Conservation (phyloP, 2,329 filamentous ascomycete genomes). For the Penicillium psychrosexuale region DNA sequence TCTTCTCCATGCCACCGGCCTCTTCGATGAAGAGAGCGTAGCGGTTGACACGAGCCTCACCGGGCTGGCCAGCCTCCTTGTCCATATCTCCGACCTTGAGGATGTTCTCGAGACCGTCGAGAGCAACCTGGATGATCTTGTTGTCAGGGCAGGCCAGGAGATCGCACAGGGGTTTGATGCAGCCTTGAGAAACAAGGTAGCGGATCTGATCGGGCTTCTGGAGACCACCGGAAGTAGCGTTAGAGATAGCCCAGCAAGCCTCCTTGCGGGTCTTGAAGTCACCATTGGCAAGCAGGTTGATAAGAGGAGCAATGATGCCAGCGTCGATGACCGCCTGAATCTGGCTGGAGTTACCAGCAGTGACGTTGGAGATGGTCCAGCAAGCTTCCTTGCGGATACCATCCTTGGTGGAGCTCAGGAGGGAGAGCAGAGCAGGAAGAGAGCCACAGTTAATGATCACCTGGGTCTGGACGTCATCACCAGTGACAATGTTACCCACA, state of each 20-base stretch:
- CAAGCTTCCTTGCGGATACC: constrained; percentile 98
- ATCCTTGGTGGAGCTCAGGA: constrained; percentile 95
- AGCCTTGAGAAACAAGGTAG: constrained; percentile 87
- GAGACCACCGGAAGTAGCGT: constrained; percentile 92
- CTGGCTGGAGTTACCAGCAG: constrained; percentile 94
- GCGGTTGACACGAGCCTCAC: constrained; percentile 68
- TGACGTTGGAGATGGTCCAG: constrained; percentile 99
- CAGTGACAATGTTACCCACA: constrained; percentile 97
- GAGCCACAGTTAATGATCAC: constrained; percentile 99
- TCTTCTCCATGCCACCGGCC: constrained; percentile 99
- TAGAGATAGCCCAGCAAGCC: constrained; percentile 99
- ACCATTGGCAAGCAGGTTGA: constrained; percentile 92
- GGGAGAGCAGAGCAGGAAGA: constrained; percentile 83
- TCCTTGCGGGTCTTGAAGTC: constrained; percentile 99
- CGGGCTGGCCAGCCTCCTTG: constrained; percentile 70
- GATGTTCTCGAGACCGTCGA: constrained; percentile 98
- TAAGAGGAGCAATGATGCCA: constrained; percentile 93
- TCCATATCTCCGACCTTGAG: constrained; percentile 99
- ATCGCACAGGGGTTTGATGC: constrained; percentile 96
- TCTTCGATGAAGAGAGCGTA: constrained; percentile 99
- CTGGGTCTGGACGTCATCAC: constrained; percentile 97
- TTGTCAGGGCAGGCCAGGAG: constrained; percentile 95
- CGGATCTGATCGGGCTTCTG: constrained; percentile 99
- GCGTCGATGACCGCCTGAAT: constrained; percentile 96
- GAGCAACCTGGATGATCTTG: constrained; percentile 98